These are phyloP conservation scores for Tulasnella sp. DNA, from an alignment of 768 basidiomycete genomes.

Conservation along the genomic window DNA sequence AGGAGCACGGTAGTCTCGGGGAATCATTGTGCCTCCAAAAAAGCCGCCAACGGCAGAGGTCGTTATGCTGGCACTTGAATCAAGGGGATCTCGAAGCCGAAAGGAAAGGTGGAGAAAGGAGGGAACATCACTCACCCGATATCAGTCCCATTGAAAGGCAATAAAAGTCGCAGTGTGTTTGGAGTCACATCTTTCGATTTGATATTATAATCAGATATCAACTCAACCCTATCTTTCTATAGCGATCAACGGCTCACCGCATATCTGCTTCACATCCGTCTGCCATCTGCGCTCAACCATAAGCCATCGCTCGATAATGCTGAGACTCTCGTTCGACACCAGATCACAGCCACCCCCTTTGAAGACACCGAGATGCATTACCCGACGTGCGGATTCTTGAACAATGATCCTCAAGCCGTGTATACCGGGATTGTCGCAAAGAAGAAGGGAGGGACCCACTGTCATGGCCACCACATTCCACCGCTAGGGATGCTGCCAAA, in stretches of 20 bases:
- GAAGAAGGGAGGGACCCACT: neutral
- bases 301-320: neutral
- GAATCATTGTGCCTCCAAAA: too few relatives aligned
- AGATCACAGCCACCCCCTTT: neutral
- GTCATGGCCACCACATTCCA: neutral
- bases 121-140: too few relatives aligned
- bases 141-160: too few relatives aligned
- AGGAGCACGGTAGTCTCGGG: too few relatives aligned
- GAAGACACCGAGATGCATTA: constrained; percentile 10
- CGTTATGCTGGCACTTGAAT: too few relatives aligned
- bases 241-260: neutral
- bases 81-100: too few relatives aligned
- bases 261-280: neutral
- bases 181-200: neutral
- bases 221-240: constrained; percentile 1
- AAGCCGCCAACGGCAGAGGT: too few relatives aligned
- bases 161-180: too few relatives aligned
- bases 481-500: neutral
- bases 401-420: neutral
- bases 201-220: neutral
- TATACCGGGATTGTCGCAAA: neutral
- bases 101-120: too few relatives aligned
- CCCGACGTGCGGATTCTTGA: neutral
- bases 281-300: neutral
- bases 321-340: neutral